Percentiles rank a stretch among this genome's conserved stretches.
Evolutionary conservation across 2,329 filamentous ascomycete genomes (phyloP).

Genomic region (Neofusicoccum umdonicola): DNA sequence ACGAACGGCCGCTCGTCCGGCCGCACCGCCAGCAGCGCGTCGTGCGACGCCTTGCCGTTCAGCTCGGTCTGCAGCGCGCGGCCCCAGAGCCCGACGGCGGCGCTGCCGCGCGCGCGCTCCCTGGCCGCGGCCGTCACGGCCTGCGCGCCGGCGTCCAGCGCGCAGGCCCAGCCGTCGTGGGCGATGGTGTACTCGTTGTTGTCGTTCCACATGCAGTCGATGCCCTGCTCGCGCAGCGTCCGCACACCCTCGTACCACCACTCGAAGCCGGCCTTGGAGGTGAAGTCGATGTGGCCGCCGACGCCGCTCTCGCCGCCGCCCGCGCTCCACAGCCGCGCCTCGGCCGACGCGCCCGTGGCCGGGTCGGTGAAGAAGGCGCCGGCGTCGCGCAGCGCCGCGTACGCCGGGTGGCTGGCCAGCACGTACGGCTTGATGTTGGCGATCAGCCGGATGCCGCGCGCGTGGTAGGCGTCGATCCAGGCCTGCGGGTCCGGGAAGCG

Average conservation of each 20-base stretch:
- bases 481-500: slow-evolving; percentile 67
- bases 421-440: slow-evolving; percentile 75
- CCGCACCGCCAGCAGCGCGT: slow-evolving; percentile 59
- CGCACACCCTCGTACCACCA: slow-evolving; percentile 72
- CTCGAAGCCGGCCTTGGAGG: slow-evolving; percentile 62
- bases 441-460: slow-evolving; percentile 64
- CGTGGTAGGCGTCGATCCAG: slow-evolving; percentile 62
- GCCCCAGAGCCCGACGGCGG: slow-evolving; percentile 66
- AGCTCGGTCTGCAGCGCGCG: slow-evolving; percentile 68
- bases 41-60: slow-evolving; percentile 68
- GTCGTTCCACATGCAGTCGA: slow-evolving; percentile 77
- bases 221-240: slow-evolving; percentile 60
- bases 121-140: slow-evolving; percentile 30
- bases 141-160: slow-evolving; percentile 48
- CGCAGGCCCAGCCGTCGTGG: slow-evolving; percentile 64
- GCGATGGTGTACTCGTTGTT: slow-evolving; percentile 73
- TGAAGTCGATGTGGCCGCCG: slow-evolving; percentile 72
- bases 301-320: slow-evolving; percentile 68
- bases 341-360: slow-evolving; percentile 46
- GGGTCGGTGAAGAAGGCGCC: slow-evolving; percentile 65
- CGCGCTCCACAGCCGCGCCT: slow-evolving; percentile 68
- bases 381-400: slow-evolving; percentile 56
- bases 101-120: slow-evolving; percentile 30
- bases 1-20: slow-evolving; percentile 65
- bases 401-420: slow-evolving; percentile 64